Conservation (phyloP, 225 moss, liverwort and hornwort species). For the Physcomitrium patens region DNA sequence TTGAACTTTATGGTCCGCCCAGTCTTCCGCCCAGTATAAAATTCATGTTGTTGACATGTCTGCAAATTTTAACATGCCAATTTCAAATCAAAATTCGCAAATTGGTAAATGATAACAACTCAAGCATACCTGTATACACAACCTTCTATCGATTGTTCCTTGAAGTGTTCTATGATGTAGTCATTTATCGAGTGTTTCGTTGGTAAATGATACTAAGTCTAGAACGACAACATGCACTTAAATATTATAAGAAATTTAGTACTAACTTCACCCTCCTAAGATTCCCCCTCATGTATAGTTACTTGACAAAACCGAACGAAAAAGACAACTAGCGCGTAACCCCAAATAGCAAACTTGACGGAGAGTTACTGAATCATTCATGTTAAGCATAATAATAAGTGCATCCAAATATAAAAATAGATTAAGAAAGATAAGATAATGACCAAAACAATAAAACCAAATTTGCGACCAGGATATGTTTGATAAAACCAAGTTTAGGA, state of each 20-base stretch:
- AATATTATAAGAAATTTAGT: too few species aligned
- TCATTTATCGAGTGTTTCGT: neutral
- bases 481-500: neutral
- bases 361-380: constrained; percentile 24
- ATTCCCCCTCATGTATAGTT: neutral
- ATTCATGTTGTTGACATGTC: constrained; percentile 95
- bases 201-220: neutral
- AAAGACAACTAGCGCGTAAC: neutral
- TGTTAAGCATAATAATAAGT: neutral
- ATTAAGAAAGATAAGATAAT: neutral
- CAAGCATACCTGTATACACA: neutral
- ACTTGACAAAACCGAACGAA: neutral
- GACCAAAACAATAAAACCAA: neutral
- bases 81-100: neutral
- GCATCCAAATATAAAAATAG: neutral
- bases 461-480: neutral
- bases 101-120: neutral
- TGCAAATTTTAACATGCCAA: constrained; percentile 29
- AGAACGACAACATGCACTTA: too few species aligned
- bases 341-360: constrained; percentile 20
- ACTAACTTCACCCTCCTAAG: neutral
- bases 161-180: neutral
- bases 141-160: neutral
- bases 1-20: constrained; percentile 93
- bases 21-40: constrained; percentile 84